Percentiles rank a stretch among this genome's conserved stretches.
Conservation (phyloP, 176 grass and related monocot genomes). For the Poa pratensis region DNA sequence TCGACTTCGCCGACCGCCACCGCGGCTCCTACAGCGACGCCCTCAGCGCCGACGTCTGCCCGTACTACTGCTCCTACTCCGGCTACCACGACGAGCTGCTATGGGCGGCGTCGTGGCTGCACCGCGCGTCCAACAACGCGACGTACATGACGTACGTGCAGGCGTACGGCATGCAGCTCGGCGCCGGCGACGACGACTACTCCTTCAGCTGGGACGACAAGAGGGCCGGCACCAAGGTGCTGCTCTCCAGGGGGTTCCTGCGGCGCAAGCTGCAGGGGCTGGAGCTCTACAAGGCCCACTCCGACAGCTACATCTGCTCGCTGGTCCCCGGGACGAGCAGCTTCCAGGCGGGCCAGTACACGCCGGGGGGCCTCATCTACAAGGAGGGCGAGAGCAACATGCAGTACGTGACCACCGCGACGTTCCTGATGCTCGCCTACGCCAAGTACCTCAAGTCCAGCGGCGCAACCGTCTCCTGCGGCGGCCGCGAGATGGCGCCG, state of each 20-base stretch:
- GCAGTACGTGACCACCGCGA: conserved; percentile 82
- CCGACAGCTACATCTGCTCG: conserved; percentile 88
- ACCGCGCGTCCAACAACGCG: conserved; percentile 67
- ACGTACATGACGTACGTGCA: conserved; percentile 81
- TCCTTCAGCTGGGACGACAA: conserved; percentile 98
- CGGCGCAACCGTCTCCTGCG: conserved; percentile 50
- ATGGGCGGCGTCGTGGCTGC: conserved; percentile 92
- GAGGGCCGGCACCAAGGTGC: conserved; percentile 65
- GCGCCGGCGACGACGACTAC: conserved; percentile 76
- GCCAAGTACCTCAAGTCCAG: conserved; percentile 75
- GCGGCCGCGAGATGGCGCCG: conserved; percentile 41
- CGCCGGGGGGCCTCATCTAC: conserved; percentile 72
- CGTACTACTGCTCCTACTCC: conserved; percentile 92
- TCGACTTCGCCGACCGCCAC: conserved; percentile 77
- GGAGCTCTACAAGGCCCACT: conserved; percentile 78
- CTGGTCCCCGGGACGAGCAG: conserved; percentile 63
- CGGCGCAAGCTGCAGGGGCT: conserved; percentile 49
- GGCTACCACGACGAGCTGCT: conserved; percentile 92
- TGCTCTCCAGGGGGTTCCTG: conserved; percentile 73
- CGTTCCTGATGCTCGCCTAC: conserved; percentile 81
- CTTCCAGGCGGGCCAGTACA: conserved; percentile 71
- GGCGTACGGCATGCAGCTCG: conserved; percentile 54
- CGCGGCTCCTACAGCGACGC: conserved; percentile 76
- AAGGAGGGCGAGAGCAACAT: conserved; percentile 72
- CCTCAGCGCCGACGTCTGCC: conserved; percentile 57